Base-by-base conservation (phyloP, 2,329 filamentous ascomycete genomes). In the Xylariales sp. region DNA sequence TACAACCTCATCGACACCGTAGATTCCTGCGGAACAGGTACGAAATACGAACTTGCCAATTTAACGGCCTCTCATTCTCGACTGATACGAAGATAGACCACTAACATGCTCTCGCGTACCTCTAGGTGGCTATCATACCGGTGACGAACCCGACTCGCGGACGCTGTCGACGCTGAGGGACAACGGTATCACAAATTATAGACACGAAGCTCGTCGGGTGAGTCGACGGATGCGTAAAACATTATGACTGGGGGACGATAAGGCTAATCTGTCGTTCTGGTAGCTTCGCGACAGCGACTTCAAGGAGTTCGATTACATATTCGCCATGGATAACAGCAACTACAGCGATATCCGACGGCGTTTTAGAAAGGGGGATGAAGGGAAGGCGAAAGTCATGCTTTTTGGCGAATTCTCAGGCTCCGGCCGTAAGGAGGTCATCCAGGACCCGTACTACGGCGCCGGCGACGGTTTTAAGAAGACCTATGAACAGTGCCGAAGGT, bases 381-480 rank as follows among this genome's bases (percentile, higher is more conserved):
- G 83, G 39, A 88, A 87, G 77, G 89, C 88, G 3, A 85, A 87
- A 76, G 88, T 97, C 61, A 90, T 92, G 85, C 81, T 98, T 56
- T 98, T 96, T 82, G 96, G 96, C 39, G 91, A 94, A 75, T 89
- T 84, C 74, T 94, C 92, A 75, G 92, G 91, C 3, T 87, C 83
- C 41, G 87, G 77, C 76, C 87, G 81, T 73, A 84, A 86, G 23
- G 92, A 97, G 82, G 86, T 93, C 55, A 90, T 97, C 8, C 83
- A 87, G 66, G 96, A 98, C 79, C 96, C 96, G 14, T 99, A 98
- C 81, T 98, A 98, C 79, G 94, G 93, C n/a, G 93, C 89, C 12
- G 82, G 84, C 3, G 87, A 92, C 73, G 94, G 93, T 1, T 98
- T 98, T 77, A 88, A 91, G 75, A 88, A 86, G 76, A 93, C 94